A percentile compares a stretch with the other conserved stretches of the same genome.
These are phyloP conservation scores for Didymella sp. DNA, from an alignment of 2,329 filamentous ascomycete species.

Conservation along the genomic window DNA sequence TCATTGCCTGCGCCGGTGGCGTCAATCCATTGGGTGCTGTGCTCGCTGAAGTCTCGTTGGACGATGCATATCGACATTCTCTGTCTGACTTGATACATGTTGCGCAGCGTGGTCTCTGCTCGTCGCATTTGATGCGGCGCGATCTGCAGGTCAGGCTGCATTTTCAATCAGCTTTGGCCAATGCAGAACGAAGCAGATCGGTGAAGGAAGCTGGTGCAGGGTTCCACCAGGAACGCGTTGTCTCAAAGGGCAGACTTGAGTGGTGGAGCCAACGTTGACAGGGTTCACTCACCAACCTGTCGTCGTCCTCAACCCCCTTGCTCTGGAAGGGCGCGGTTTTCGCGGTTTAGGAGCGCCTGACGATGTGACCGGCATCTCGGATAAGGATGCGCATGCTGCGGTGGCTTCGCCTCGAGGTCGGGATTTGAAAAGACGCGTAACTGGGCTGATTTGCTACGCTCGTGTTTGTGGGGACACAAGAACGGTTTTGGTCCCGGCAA, in stretches of 20 bases:
- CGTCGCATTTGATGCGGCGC: constrained; percentile 61
- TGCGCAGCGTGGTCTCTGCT: constrained; percentile 54
- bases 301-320: constrained; percentile 54
- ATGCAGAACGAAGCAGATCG: not conserved
- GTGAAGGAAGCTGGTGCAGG: not conserved
- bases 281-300: constrained; percentile 52
- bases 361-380: constrained; percentile 38
- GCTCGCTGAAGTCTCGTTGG: constrained; percentile 18
- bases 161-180: constrained; percentile 18
- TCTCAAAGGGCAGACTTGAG: not conserved
- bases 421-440: constrained; percentile 19
- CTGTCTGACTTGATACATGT: constrained; percentile 55
- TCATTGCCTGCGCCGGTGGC: constrained; percentile 27
- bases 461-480: constrained; percentile 14
- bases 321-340: constrained; percentile 52
- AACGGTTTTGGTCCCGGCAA: constrained; percentile 11
- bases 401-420: constrained; percentile 39
- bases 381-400: constrained; percentile 31
- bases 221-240: not conserved
- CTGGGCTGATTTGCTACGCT: constrained; percentile 16
- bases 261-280: not conserved
- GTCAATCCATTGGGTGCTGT: constrained; percentile 22
- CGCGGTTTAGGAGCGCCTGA: constrained; percentile 40
- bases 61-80: constrained; percentile 50
- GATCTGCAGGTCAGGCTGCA: constrained; percentile 54